phyloP scores from a whole-genome alignment of 345 rosid genomes.

The Populus davidiana region DNA sequence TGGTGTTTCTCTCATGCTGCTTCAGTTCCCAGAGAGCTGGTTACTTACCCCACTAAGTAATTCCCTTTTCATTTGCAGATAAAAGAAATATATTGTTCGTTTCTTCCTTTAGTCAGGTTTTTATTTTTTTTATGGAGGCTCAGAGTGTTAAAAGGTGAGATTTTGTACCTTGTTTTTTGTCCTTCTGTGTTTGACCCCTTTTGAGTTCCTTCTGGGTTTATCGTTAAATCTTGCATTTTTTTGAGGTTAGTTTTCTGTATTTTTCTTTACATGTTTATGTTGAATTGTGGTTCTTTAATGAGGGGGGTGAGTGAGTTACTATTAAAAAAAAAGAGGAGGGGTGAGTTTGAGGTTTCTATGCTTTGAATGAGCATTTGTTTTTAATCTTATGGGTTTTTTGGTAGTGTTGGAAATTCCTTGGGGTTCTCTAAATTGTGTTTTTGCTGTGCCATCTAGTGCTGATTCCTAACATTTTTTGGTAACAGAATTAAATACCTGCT shows the following conservation, averaged over 20 bases:
- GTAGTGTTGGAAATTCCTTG: background rate
- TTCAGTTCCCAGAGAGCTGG: background rate
- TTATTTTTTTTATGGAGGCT: background rate
- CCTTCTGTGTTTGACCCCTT: background rate
- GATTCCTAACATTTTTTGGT: background rate
- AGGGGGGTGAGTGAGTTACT: too few relatives aligned
- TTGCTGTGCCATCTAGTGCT: background rate
- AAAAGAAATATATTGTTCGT: background rate
- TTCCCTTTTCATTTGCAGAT: background rate
- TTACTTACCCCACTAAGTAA: constrained; percentile 7
- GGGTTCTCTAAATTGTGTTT: background rate
- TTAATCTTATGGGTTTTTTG: background rate
- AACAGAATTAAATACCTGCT: background rate
- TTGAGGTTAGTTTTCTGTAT: background rate
- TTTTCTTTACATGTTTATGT: background rate
- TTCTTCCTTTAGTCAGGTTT: background rate
- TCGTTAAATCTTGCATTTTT: background rate
- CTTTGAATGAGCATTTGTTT: background rate
- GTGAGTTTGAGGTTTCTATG: background rate
- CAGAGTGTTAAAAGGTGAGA: background rate
- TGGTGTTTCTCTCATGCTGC: background rate
- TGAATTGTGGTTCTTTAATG: background rate
- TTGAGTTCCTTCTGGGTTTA: background rate
- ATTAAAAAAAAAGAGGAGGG: too few relatives aligned
- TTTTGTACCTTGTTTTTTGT: background rate